phyloP scores from a whole-genome alignment of 805 yeast genomes.

The Metschnikowia kunwiensis region DNA sequence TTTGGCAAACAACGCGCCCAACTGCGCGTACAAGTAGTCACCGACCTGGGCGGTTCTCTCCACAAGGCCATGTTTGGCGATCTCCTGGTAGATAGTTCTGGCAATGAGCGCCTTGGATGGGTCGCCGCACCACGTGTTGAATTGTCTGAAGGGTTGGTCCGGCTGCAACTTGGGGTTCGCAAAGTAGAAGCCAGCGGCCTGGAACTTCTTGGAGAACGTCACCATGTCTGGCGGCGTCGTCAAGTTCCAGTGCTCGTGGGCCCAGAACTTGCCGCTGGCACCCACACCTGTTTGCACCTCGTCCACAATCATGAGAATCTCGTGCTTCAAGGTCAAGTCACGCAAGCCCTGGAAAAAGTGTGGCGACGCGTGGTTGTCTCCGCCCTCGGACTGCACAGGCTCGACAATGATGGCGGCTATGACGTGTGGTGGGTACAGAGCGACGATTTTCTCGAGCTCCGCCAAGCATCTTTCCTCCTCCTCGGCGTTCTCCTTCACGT shows the following conservation, averaged over 20 bases:
- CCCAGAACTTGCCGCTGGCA: conserved; percentile 71
- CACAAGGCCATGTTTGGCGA: conserved; percentile 47
- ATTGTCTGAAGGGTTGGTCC: conserved; percentile 61
- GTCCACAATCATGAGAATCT: conserved; percentile 60
- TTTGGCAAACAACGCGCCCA: conserved; percentile 37
- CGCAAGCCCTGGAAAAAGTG: conserved; percentile 62
- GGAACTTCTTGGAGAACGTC: conserved; percentile 70
- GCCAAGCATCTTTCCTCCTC: conserved; percentile 50
- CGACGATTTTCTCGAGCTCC: conserved; percentile 38
- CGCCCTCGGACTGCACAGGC: conserved; percentile 73
- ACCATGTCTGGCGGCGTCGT: conserved; percentile 65
- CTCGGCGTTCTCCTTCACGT: conserved; percentile 37
- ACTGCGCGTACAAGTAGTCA: conserved; percentile 46
- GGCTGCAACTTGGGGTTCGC: conserved; percentile 58
- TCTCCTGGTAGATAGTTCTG: conserved; percentile 55
- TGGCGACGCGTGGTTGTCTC: conserved; percentile 68
- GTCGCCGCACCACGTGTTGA: conserved; percentile 79
- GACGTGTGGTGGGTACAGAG: conserved; percentile 34
- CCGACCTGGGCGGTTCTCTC: conserved; percentile 51
- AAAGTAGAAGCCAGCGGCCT: conserved; percentile 70
- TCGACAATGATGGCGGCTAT: conserved; percentile 55
- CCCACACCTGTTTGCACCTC: conserved; percentile 78
- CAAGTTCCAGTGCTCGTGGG: conserved; percentile 66
- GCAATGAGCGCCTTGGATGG: conserved; percentile 67
- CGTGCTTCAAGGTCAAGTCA: conserved; percentile 55